These are phyloP conservation scores for Ustilago sp. DNA, from an alignment of 1,284 basidiomycete genomes.

Conservation along the genomic window DNA sequence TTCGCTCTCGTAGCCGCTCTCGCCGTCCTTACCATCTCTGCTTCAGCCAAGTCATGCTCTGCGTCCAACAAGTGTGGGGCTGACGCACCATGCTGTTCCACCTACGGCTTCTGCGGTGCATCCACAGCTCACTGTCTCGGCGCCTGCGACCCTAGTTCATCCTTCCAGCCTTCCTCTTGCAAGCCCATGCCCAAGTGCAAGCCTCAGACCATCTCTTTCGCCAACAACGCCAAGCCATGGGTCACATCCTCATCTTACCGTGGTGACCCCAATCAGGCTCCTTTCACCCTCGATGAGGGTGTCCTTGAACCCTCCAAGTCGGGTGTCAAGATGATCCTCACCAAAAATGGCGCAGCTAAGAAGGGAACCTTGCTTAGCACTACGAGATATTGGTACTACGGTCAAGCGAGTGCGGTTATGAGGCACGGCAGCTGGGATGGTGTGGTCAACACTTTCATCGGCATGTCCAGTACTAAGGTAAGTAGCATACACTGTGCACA, in stretches of 20 bases:
- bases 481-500: no score
- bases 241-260: conserved; percentile 37
- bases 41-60: conserved; percentile 23
- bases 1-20: conserved; percentile 25
- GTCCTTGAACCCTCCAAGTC: conserved; percentile 19
- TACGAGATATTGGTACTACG: conserved; percentile 56
- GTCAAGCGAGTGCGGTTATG: conserved; percentile 45
- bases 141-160: conserved; percentile 42
- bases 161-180: conserved; percentile 46
- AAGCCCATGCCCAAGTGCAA: conserved; percentile 55
- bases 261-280: conserved; percentile 46
- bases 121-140: conserved; percentile 37
- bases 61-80: conserved; percentile 29
- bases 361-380: conserved; percentile 36
- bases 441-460: conserved; percentile 57
- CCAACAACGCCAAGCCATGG: conserved; percentile 46
- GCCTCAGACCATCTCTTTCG: conserved; percentile 40
- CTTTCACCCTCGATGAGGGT: conserved; percentile 54
- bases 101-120: conserved; percentile 51
- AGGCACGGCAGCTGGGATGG: conserved; percentile 47
- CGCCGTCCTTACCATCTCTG: conserved; percentile 16
- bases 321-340: conserved; percentile 45
- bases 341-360: conserved; percentile 32
- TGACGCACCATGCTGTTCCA: conserved; percentile 39
- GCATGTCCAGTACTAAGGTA: conserved; percentile 34